Conservation (phyloP, 306 rosid species). For the Alnus glutinosa region DNA sequence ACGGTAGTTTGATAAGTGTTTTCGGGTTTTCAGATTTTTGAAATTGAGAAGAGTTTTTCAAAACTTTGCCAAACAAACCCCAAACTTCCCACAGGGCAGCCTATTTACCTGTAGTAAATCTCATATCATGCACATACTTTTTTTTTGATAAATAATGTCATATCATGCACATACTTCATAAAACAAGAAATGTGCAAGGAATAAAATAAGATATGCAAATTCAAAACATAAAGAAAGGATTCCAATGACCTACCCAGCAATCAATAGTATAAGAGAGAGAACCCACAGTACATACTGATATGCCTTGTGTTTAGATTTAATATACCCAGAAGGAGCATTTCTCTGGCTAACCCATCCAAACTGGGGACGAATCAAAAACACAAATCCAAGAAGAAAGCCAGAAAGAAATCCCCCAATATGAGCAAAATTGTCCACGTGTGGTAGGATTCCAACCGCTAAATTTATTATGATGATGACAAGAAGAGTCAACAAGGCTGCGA, state of each 20-base stretch:
- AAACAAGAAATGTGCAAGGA: conserved; percentile 16
- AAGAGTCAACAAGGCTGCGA: conserved; percentile 67
- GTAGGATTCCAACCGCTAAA: conserved; percentile 82
- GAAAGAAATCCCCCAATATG: conserved; percentile 85
- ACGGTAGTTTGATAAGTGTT: too few relatives aligned
- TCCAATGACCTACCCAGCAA: conserved; percentile 44
- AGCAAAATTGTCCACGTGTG: conserved; percentile 90
- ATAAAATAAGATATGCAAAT: background rate
- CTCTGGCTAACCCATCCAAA: conserved; percentile 62
- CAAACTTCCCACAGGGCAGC: background rate
- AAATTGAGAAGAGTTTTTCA: too few relatives aligned
- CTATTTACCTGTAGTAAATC: conserved; percentile 2
- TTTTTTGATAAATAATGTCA: background rate
- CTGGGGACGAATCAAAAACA: conserved; percentile 75
- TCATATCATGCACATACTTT: conserved; percentile 6
- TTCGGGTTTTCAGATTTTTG: too few relatives aligned
- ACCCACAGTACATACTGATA: conserved; percentile 72
- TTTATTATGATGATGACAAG: conserved; percentile 53
- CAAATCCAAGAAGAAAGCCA: conserved; percentile 85
- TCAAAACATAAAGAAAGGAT: conserved; percentile 15
- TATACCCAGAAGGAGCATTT: conserved; percentile 24
- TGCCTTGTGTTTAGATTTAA: conserved; percentile 59
- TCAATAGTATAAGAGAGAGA: conserved; percentile 53
- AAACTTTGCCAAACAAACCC: too few relatives aligned
- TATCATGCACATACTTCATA: conserved; percentile 3